These are phyloP conservation scores for Neurospora intermedia DNA, from an alignment of 495 filamentous ascomycete genomes.

Conservation along the genomic window DNA sequence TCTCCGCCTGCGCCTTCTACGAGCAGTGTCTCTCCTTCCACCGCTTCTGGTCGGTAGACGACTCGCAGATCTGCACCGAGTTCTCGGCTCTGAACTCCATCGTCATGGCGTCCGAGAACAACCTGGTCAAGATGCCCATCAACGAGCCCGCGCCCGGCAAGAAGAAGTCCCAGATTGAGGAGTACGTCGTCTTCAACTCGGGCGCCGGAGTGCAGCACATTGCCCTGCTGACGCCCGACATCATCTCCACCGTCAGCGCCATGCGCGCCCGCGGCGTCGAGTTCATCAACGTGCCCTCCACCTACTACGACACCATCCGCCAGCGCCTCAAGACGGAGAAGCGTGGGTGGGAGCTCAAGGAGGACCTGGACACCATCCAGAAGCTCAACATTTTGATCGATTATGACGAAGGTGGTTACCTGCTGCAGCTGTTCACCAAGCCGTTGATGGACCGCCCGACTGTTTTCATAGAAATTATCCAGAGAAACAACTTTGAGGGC, in stretches of 20 bases:
- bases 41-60: constrained; percentile 90
- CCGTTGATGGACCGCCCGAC: constrained; percentile 87
- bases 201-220: constrained; percentile 87
- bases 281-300: constrained; percentile 75
- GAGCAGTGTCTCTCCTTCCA: constrained; percentile 84
- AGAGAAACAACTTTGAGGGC: constrained; percentile 73
- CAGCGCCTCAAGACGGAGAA: constrained; percentile 48
- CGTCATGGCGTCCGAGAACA: constrained; percentile 75
- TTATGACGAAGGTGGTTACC: constrained; percentile 81
- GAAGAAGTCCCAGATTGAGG: constrained; percentile 82
- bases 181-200: constrained; percentile 80
- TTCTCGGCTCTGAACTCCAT: constrained; percentile 75
- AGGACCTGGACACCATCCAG: constrained; percentile 66
- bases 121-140: constrained; percentile 86
- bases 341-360: constrained; percentile 46
- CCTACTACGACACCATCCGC: constrained; percentile 72
- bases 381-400: constrained; percentile 76
- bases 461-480: constrained; percentile 90
- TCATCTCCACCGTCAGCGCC: constrained; percentile 61
- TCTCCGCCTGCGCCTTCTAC: constrained; percentile 75
- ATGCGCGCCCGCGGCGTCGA: constrained; percentile 71
- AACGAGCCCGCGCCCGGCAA: constrained; percentile 87
- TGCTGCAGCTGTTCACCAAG: constrained; percentile 83
- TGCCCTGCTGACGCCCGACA: constrained; percentile 69
- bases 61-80: constrained; percentile 76